Evolutionary conservation across 345 rosid species (phyloP), one percentile per base, ranked within the genome.

Genomic region (Populus deltoides): DNA sequence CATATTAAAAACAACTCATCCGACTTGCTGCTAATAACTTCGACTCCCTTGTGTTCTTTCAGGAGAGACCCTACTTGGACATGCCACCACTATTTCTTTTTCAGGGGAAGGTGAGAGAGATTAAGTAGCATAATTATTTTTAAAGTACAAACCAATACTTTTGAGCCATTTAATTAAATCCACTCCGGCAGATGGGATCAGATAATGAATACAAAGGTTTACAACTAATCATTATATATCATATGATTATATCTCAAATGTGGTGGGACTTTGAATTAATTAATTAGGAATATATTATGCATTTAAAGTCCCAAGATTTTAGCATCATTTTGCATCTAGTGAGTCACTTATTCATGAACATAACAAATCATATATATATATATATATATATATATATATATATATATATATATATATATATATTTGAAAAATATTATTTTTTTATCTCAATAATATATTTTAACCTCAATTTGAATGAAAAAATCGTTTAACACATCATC

Each of bases 201-300:
- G 15, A 39, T 18, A 62, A 53, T 0, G 13, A 47, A 35, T 15
- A 49, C 20, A 73, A 65, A 72, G 47, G 63, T 68, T 82, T 77
- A 38, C 62, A 78, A 81, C 85, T 78, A 81, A 85, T 85, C 83
- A 83, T 76, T 74, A 53, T 53, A 53, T 51, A 83, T 82, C 80
- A 35, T 69, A 70, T 15, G 82, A 79, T 80, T 55, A 66, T 18
- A 20, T 20, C 20, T 75, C 59, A 20, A 18, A 51, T 18, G 5
- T 25, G 17, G 36, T 16, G 73, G 18, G 31, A 33, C 35, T 33
- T 33, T 33, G 35, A 33, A 33, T 33, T 33, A 33, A 27, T 27
- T 27, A 27, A n/a, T n/a, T n/a, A 33, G 35, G 35, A 33, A 33
- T 33, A 33, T 33, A 33, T 33, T 33, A 39, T 39, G 8, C 43